These are phyloP conservation scores for Tetracladium maxilliforme DNA, from an alignment of 2,329 filamentous ascomycete species.

Conservation along the genomic window DNA sequence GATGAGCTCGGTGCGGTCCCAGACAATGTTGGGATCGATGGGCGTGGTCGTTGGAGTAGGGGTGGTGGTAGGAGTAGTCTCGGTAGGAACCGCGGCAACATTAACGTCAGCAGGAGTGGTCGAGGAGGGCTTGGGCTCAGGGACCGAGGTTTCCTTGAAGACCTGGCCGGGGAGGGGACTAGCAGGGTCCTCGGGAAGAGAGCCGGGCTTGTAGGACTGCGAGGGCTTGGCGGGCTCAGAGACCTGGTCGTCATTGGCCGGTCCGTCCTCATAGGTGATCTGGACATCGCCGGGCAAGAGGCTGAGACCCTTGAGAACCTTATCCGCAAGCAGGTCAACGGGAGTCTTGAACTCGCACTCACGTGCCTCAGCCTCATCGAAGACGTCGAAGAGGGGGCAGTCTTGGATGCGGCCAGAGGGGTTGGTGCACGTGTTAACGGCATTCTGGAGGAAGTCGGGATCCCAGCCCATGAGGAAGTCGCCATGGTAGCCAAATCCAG, in stretches of 20 bases:
- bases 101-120: slow-evolving; percentile 2
- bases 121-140: slow-evolving; percentile 1
- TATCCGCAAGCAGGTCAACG: slow-evolving; percentile 35
- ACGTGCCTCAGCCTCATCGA: slow-evolving; percentile 34
- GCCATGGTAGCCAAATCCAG: slow-evolving; percentile 62
- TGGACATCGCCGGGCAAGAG: slow-evolving; percentile 51
- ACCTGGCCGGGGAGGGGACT: slow-evolving; percentile 25
- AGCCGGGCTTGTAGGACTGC: slow-evolving; percentile 21
- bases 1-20: slow-evolving; percentile 35
- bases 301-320: slow-evolving; percentile 34
- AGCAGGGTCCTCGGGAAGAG: too few relatives aligned
- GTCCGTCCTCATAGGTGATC: slow-evolving; percentile 27
- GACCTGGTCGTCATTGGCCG: slow-evolving; percentile 11
- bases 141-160: slow-evolving; percentile 18
- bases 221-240: slow-evolving; percentile 10
- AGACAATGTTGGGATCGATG: slow-evolving; percentile 6
- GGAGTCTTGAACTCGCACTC: slow-evolving; percentile 52
- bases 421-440: slow-evolving; percentile 64
- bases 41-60: slow-evolving; percentile 7
- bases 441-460: slow-evolving; percentile 48
- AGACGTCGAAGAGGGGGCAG: slow-evolving; percentile 62
- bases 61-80: slow-evolving; percentile 6
- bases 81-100: not conserved
- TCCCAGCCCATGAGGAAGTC: slow-evolving; percentile 79
- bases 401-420: slow-evolving; percentile 52